Percentiles rank a stretch among this genome's conserved stretches.
phyloP scores from a whole-genome alignment of 345 rosid species.

The Sisymbrium irio region DNA sequence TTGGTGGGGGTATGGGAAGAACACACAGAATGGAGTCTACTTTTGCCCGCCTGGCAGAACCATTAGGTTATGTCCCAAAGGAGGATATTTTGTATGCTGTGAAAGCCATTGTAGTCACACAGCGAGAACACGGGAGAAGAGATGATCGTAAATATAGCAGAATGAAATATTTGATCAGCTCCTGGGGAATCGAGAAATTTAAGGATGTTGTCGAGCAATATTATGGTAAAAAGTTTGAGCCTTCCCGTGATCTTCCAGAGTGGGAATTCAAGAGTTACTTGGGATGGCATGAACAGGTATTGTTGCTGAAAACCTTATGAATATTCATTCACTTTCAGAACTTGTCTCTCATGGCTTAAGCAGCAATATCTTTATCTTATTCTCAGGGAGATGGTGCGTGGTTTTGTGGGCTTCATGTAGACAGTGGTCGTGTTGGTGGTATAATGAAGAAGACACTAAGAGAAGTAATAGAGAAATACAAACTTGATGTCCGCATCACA shows the following conservation, averaged over 20 bases:
- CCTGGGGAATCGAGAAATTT: conserved; percentile 95
- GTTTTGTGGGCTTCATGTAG: conserved; percentile 91
- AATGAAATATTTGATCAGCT: conserved; percentile 86
- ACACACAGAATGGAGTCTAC: conserved; percentile 87
- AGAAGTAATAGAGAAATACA: conserved; percentile 91
- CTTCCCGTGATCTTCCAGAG: conserved; percentile 71
- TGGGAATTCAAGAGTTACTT: conserved; percentile 96
- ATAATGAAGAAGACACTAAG: conserved; percentile 86
- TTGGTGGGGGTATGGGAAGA: conserved; percentile 99
- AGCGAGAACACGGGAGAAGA: conserved; percentile 93
- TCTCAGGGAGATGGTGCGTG: conserved; percentile 75
- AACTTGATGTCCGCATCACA: conserved; percentile 75
- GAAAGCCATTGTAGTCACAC: conserved; percentile 94
- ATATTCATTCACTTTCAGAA: not conserved
- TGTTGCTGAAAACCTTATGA: conserved; percentile 1
- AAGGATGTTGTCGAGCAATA: conserved; percentile 80
- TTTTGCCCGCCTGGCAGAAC: conserved; percentile 80
- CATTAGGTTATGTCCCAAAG: conserved; percentile 86
- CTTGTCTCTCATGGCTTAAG: not conserved
- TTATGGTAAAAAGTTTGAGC: conserved; percentile 89
- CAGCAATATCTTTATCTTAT: not conserved
- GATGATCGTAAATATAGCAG: conserved; percentile 95
- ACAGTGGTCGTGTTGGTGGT: conserved; percentile 88
- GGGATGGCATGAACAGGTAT: conserved; percentile 99
- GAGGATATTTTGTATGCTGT: conserved; percentile 88